Percentiles rank a stretch among this genome's conserved stretches.
phyloP scores from a whole-genome alignment of 805 yeast genomes.

The Zygosaccharomyces kombuchaensis region DNA sequence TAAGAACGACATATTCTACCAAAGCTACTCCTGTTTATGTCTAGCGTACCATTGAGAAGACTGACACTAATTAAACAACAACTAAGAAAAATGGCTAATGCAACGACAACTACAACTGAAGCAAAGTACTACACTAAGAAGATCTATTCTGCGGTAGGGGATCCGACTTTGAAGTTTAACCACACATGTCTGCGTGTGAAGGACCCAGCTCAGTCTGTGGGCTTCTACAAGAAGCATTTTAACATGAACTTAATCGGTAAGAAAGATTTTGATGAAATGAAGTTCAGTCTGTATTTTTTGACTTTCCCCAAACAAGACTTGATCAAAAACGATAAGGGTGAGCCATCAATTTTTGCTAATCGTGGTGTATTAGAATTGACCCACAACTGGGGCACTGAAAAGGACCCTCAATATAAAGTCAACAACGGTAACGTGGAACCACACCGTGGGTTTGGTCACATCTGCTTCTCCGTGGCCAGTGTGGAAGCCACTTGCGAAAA shows the following conservation, averaged over 20 bases:
- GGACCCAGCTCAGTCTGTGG: slow-evolving; percentile 68
- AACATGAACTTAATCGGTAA: slow-evolving; percentile 62
- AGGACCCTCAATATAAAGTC: slow-evolving; percentile 49
- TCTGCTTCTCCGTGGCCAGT: slow-evolving; percentile 82
- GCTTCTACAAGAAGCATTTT: slow-evolving; percentile 69
- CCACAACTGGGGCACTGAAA: slow-evolving; percentile 72
- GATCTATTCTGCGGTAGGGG: slow-evolving; percentile 23
- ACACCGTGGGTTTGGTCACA: slow-evolving; percentile 89
- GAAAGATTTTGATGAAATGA: slow-evolving; percentile 49
- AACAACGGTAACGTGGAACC: slow-evolving; percentile 85
- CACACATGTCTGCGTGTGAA: slow-evolving; percentile 78
- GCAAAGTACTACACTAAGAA: slow-evolving; percentile 12
- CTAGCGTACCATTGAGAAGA: slow-evolving; percentile 1
- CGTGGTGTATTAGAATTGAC: slow-evolving; percentile 78
- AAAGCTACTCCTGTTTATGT: background rate
- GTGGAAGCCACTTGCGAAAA: slow-evolving; percentile 56
- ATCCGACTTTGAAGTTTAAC: slow-evolving; percentile 41
- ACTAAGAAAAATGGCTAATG: slow-evolving; percentile 15
- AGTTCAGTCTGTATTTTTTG: slow-evolving; percentile 66
- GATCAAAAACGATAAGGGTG: slow-evolving; percentile 41
- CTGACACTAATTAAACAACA: slow-evolving; percentile 3
- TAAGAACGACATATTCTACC: background rate
- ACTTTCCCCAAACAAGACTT: slow-evolving; percentile 38
- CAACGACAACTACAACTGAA: slow-evolving; percentile 6
- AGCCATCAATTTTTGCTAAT: slow-evolving; percentile 26